These are phyloP conservation scores for Talaromyces adpressus DNA, from an alignment of 495 filamentous ascomycete species.

Conservation along the genomic window DNA sequence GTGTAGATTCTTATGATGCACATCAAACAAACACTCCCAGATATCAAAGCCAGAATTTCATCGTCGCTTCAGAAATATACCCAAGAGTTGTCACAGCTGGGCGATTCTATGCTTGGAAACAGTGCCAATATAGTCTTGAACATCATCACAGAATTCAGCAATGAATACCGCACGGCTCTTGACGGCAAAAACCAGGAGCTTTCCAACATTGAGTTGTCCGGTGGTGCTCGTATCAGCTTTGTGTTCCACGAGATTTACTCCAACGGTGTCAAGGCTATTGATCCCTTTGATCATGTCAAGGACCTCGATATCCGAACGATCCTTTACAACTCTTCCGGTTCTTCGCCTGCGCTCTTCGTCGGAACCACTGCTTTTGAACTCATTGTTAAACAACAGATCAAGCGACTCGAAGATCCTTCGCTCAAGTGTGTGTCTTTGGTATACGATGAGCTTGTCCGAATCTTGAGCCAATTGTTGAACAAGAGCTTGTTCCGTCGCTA, in stretches of 20 bases:
- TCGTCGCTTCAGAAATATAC: slow-evolving; percentile 89
- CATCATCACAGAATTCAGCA: slow-evolving; percentile 97
- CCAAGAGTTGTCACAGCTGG: slow-evolving; percentile 71
- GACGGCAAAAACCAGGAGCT: slow-evolving; percentile 96
- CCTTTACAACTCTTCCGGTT: slow-evolving; percentile 96
- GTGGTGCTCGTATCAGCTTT: slow-evolving; percentile 97
- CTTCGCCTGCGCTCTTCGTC: slow-evolving; percentile 94
- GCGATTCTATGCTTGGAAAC: slow-evolving; percentile 95
- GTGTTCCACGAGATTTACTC: slow-evolving; percentile 98
- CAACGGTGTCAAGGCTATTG: slow-evolving; percentile 96
- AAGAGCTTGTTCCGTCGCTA: slow-evolving; percentile 91
- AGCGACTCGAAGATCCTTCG: slow-evolving; percentile 90
- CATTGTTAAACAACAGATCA: slow-evolving; percentile 98
- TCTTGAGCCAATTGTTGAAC: slow-evolving; percentile 79
- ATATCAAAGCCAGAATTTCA: slow-evolving; percentile 94
- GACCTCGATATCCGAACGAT: slow-evolving; percentile 96
- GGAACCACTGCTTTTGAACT: slow-evolving; percentile 96
- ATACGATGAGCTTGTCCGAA: slow-evolving; percentile 96
- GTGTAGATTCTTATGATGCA: slow-evolving; percentile 99
- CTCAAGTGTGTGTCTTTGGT: slow-evolving; percentile 94
- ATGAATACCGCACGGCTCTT: slow-evolving; percentile 91
- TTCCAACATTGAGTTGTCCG: slow-evolving; percentile 88
- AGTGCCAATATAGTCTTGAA: slow-evolving; percentile 93
- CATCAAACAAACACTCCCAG: slow-evolving; percentile 98
- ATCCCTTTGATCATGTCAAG: slow-evolving; percentile 96